Evolutionary conservation across 208 protist genomes (phyloP), one percentile per base, ranked within the genome.

Genomic region (Wallacemonas sp.): DNA sequence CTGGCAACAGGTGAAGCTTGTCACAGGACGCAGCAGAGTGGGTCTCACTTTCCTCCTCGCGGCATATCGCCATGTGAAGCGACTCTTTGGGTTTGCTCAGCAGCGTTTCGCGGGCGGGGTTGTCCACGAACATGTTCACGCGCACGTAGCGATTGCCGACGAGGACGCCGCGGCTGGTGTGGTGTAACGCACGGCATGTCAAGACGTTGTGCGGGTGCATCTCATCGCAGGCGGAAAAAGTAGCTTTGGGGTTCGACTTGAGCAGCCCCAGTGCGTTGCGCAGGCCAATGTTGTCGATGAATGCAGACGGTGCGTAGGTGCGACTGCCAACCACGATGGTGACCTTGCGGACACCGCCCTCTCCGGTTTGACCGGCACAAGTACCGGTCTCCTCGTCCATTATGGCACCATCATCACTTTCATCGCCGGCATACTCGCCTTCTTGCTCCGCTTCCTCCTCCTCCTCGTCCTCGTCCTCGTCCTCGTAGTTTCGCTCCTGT

Each of bases 41-140:
- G 0, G 44, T 36, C 42, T 60, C 58, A 28, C 41, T 61, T 24
- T 68, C 53, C 55, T 31, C 36, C 44, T 66, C 51, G 27, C 42
- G 46, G 64, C 88, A 94, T 44, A 91, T 73, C 8, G 19, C 34
- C 54, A 86, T 81, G 33, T 72, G 36, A 1, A 77, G 62, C 8
- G 84, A 68, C 6, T 61, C 30, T 15, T 27, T 54, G 0, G 88
- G 88, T 28, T 75, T 67, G 21, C 41, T 75, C 66, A 94, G 79
- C 27, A 94, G 49, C 39, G 72, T 54, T 36, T 66, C 56, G 49
- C 76, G 71, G 6, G 61, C 88, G 2, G 70, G 69, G 49, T 86
- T 88, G 30, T 91, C 65, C 5, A 88, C 60, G 30, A 94, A 49
- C 82, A 90, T 94, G 74, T 91, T 83, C 31, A 94, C 54, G 14